Percentiles rank a stretch among this genome's conserved stretches.
These are phyloP conservation scores for Aspergillus diversus DNA, from an alignment of 495 filamentous ascomycete species.

Conservation along the genomic window DNA sequence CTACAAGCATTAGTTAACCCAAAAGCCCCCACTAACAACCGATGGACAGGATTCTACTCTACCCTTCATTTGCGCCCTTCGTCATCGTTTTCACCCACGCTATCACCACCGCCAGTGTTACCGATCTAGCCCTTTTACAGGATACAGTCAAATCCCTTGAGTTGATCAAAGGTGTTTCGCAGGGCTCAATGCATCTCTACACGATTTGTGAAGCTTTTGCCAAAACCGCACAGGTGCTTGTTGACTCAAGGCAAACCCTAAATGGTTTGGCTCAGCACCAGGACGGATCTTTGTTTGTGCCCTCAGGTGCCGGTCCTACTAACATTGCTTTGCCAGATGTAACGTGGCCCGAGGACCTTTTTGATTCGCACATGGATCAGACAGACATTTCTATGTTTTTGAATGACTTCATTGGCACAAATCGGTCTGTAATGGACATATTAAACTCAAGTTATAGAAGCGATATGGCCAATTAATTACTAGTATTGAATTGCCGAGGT, in stretches of 20 bases:
- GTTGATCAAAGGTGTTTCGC: conserved; percentile 30
- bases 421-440: conserved; percentile 32
- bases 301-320: conserved; percentile 16
- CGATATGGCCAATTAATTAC: conserved; percentile 10
- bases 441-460: conserved; percentile 27
- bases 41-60: conserved; percentile 27
- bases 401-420: conserved; percentile 32
- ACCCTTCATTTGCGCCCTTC: conserved; percentile 34
- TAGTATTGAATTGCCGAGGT: too few species aligned
- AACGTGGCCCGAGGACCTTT: conserved; percentile 28
- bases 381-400: conserved; percentile 32
- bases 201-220: conserved; percentile 32
- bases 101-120: conserved; percentile 25
- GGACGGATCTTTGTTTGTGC: conserved; percentile 30
- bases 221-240: conserved; percentile 29
- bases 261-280: conserved; percentile 28
- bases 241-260: conserved; percentile 28
- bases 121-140: conserved; percentile 26
- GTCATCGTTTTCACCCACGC: conserved; percentile 36
- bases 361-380: conserved; percentile 24
- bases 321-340: conserved; percentile 31
- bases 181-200: conserved; percentile 27
- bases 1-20: neutral
- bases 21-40: neutral
- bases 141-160: conserved; percentile 30